phyloP scores from a whole-genome alignment of 805 yeast species.

The Hanseniaspora thailandica region DNA sequence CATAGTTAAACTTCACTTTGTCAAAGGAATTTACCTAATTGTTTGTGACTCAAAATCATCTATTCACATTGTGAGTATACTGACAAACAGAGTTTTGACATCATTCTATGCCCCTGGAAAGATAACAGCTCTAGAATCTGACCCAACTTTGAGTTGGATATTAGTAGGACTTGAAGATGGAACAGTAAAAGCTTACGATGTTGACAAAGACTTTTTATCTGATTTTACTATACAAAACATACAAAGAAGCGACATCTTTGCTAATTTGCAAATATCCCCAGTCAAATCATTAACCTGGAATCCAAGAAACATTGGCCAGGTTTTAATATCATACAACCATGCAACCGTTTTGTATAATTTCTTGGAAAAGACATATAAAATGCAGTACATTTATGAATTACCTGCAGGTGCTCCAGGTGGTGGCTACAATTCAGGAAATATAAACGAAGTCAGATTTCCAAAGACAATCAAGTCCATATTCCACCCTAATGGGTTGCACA shows the following conservation, averaged over 20 bases:
- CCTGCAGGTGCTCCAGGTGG: slow-evolving; percentile 67
- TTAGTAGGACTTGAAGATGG: slow-evolving; percentile 74
- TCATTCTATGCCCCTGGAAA: slow-evolving; percentile 52
- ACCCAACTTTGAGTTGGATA: slow-evolving; percentile 83
- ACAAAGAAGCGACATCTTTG: slow-evolving; percentile 47
- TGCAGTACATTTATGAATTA: slow-evolving; percentile 47
- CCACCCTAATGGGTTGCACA: slow-evolving; percentile 88
- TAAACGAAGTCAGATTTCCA: slow-evolving; percentile 35
- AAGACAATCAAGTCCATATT: slow-evolving; percentile 46
- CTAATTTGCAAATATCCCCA: slow-evolving; percentile 48
- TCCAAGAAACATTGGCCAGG: slow-evolving; percentile 76
- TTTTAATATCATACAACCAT: slow-evolving; percentile 61
- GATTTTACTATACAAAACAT: slow-evolving; percentile 58
- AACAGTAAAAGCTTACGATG: slow-evolving; percentile 55
- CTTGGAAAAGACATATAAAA: slow-evolving; percentile 45
- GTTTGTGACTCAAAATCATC: slow-evolving; percentile 53
- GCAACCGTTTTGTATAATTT: slow-evolving; percentile 61
- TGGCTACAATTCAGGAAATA: background rate
- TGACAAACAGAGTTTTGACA: slow-evolving; percentile 47
- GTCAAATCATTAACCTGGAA: slow-evolving; percentile 64
- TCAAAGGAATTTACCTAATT: slow-evolving; percentile 71
- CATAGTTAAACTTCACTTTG: slow-evolving; percentile 48
- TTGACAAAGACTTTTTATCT: slow-evolving; percentile 62
- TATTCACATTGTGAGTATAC: slow-evolving; percentile 59
- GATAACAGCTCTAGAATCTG: slow-evolving; percentile 60